Conservation (phyloP, 768 basidiomycete genomes). For the Termitomyces bulborhizus region DNA sequence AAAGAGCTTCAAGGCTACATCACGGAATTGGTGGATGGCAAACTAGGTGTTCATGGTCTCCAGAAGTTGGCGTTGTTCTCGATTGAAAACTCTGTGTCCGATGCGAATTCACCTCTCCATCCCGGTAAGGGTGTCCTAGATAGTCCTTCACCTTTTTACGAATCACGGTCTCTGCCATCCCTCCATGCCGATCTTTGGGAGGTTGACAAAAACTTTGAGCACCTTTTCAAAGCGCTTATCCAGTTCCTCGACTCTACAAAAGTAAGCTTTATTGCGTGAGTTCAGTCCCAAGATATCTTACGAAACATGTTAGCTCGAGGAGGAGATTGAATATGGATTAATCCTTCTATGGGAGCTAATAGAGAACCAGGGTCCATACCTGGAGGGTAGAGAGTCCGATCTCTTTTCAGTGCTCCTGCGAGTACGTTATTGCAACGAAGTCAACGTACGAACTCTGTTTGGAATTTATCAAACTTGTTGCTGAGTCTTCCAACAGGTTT, state of each 20-base stretch:
- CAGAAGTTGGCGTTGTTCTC: slow-evolving; percentile 65
- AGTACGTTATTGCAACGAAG: slow-evolving; percentile 66
- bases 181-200: slow-evolving; percentile 64
- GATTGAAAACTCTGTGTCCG: slow-evolving; percentile 47
- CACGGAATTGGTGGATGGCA: slow-evolving; percentile 43
- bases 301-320: slow-evolving; percentile 41
- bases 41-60: slow-evolving; percentile 47
- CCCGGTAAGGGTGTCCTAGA: slow-evolving; percentile 43
- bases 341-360: slow-evolving; percentile 83
- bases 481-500: slow-evolving; percentile 40
- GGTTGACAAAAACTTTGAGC: slow-evolving; percentile 63
- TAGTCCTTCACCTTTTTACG: slow-evolving; percentile 52
- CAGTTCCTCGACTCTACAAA: slow-evolving; percentile 54
- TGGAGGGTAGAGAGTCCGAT: slow-evolving; percentile 78
- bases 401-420: slow-evolving; percentile 66
- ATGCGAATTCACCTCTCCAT: slow-evolving; percentile 50
- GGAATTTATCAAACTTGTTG: neutral
- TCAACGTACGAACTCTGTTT: slow-evolving; percentile 45
- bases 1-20: slow-evolving; percentile 52
- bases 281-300: neutral
- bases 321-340: slow-evolving; percentile 70
- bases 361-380: slow-evolving; percentile 60
- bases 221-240: slow-evolving; percentile 60
- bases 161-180: slow-evolving; percentile 34
- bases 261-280: slow-evolving; percentile 33